Evolutionary conservation across 306 rosid species (phyloP).

Genomic region (Aeschynomene evenia): DNA sequence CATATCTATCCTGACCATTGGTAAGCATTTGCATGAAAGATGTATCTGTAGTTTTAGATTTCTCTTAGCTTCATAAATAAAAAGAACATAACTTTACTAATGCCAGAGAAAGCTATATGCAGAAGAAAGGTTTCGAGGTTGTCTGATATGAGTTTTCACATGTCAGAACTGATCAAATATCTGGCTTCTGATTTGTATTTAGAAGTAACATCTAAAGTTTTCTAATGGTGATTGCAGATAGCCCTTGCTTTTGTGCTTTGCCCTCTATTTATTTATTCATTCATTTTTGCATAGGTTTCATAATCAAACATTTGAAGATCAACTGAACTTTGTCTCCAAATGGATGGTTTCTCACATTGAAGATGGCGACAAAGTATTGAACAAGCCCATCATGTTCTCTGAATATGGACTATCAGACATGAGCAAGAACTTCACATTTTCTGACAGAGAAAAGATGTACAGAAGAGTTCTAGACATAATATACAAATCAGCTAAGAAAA

Average conservation of each 20-base stretch:
- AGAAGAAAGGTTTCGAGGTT: constrained; percentile 6
- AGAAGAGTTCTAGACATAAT: constrained; percentile 50
- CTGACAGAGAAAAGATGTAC: constrained; percentile 60
- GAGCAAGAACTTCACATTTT: constrained; percentile 52
- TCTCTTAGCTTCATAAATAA: constrained; percentile 11
- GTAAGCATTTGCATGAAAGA: constrained; percentile 47
- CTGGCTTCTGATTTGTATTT: neutral
- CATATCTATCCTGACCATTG: constrained; percentile 96
- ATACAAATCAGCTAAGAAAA: constrained; percentile 76
- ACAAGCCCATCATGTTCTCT: constrained; percentile 81
- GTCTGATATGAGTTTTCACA: neutral
- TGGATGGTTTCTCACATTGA: constrained; percentile 98
- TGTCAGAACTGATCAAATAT: constrained; percentile 10
- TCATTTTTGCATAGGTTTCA: constrained; percentile 55
- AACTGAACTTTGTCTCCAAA: constrained; percentile 70
- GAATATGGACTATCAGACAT: constrained; percentile 76
- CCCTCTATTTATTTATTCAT: neutral
- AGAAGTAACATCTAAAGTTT: neutral
- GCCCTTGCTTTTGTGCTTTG: neutral
- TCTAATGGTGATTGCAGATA: neutral
- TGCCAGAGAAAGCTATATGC: neutral
- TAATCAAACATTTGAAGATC: constrained; percentile 60
- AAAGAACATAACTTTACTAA: neutral
- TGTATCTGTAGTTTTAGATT: neutral
- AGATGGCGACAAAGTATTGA: constrained; percentile 78